Percentiles rank a stretch among this genome's conserved stretches.
These are phyloP conservation scores for Vaccinium corymbosum DNA, from an alignment of 148 eudicot genomes.

Conservation along the genomic window DNA sequence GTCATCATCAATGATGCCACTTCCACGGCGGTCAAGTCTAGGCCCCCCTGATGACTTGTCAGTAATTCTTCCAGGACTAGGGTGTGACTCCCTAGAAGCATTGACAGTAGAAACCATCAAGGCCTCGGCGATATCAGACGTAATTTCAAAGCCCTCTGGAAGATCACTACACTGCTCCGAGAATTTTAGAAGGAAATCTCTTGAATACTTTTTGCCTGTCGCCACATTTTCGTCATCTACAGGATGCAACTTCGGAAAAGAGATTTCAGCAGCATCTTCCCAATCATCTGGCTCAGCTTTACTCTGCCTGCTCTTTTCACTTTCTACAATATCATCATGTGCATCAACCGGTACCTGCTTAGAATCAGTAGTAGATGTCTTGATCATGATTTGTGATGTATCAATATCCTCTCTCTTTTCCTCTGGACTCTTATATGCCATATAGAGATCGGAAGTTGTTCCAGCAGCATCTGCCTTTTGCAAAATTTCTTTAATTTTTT, in stretches of 20 bases:
- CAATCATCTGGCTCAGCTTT: conserved; percentile 86
- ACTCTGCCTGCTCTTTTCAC: conserved; percentile 31
- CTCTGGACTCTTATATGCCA: conserved; percentile 81
- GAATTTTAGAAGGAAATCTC: conserved; percentile 79
- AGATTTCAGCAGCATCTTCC: conserved; percentile 91
- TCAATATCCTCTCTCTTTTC: conserved; percentile 49
- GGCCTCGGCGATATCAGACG: conserved; percentile 41
- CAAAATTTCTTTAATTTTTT: conserved; percentile 46
- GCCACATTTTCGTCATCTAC: conserved; percentile 26
- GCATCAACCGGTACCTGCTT: conserved; percentile 30
- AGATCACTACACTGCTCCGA: conserved; percentile 52
- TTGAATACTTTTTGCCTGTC: conserved; percentile 53
- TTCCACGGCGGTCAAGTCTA: conserved; percentile 56
- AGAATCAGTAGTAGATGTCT: conserved; percentile 20
- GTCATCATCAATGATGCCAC: conserved; percentile 51
- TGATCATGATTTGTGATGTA: conserved; percentile 26
- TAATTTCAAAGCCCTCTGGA: conserved; percentile 53
- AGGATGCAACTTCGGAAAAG: conserved; percentile 56
- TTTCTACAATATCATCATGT: conserved; percentile 17
- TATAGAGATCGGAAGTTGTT: conserved; percentile 69
- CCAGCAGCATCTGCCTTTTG: conserved; percentile 78
- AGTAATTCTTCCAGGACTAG: conserved; percentile 55
- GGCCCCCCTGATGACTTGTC: conserved; percentile 48
- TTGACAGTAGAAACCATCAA: conserved; percentile 30
- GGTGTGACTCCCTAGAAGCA: conserved; percentile 46